Conservation (phyloP, 169 alveolate species). For the Plasmodium adleri region DNA sequence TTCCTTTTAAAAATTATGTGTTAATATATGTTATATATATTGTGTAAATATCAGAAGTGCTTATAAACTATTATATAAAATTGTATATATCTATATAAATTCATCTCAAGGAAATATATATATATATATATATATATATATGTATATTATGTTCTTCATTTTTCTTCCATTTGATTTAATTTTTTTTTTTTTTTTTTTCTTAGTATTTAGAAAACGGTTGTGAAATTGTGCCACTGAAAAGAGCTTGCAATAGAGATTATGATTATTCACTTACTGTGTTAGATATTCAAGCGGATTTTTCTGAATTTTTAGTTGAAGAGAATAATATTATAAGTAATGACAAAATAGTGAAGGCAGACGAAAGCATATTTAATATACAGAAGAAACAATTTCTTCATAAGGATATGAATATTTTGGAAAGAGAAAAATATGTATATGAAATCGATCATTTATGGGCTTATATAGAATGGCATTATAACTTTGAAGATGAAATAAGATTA, state of each 20-base stretch:
- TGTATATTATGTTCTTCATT: not conserved
- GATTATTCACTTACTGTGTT: constrained; percentile 45
- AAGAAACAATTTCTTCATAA: constrained; percentile 44
- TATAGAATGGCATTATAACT: constrained; percentile 73
- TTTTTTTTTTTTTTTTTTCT: constrained; percentile 13
- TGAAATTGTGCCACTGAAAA: constrained; percentile 66
- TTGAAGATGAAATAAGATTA: constrained; percentile 69
- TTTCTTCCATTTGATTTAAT: not conserved
- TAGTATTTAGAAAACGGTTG: constrained; percentile 74
- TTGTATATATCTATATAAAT: not conserved
- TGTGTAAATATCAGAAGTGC: not conserved
- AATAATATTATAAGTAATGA: constrained; percentile 61
- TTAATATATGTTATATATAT: not conserved
- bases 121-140: not conserved
- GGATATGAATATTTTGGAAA: constrained; percentile 6
- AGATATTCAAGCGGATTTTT: constrained; percentile 75
- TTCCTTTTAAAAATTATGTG: not conserved
- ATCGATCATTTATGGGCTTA: constrained; percentile 76
- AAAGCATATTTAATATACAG: constrained; percentile 30
- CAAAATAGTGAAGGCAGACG: constrained; percentile 27
- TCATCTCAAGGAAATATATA: not conserved
- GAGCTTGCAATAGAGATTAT: constrained; percentile 6
- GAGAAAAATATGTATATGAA: constrained; percentile 68
- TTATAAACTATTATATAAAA: too few species aligned
- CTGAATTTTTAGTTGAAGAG: constrained; percentile 67